phyloP scores from a whole-genome alignment of 495 filamentous ascomycete species.

The Penicillium dipodomyicola region DNA sequence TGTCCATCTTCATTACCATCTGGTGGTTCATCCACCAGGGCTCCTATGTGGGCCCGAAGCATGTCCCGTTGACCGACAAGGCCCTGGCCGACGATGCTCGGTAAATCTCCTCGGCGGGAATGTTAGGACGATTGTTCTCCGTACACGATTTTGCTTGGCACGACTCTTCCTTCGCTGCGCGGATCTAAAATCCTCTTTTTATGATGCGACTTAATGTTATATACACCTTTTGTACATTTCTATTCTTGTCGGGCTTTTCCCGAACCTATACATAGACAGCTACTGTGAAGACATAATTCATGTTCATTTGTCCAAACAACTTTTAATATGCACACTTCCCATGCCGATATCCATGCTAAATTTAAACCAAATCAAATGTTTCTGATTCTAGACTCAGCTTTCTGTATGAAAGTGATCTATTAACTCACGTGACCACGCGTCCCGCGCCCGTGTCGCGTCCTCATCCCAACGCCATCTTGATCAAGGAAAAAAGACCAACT shows the following conservation, averaged over 20 bases:
- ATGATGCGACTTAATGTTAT: constrained; percentile 18
- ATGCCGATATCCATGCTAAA: background rate
- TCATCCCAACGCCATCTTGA: constrained; percentile 3
- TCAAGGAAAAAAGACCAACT: constrained; percentile 2
- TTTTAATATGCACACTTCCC: background rate
- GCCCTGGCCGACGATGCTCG: constrained; percentile 26
- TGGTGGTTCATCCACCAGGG: constrained; percentile 43
- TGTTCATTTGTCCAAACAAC: background rate
- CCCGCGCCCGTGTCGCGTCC: constrained; percentile 15
- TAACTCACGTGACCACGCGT: constrained; percentile 25
- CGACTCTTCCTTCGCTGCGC: constrained; percentile 12
- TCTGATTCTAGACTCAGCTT: background rate
- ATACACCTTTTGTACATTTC: constrained; percentile 15
- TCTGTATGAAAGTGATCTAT: background rate
- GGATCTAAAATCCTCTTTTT: constrained; percentile 10
- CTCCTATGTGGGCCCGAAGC: constrained; percentile 39
- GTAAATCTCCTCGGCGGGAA: constrained; percentile 13
- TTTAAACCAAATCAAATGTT: background rate
- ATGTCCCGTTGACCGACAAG: constrained; percentile 40
- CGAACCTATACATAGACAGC: constrained; percentile 13
- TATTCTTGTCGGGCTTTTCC: constrained; percentile 13
- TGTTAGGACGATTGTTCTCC: constrained; percentile 7
- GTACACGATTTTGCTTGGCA: constrained; percentile 18
- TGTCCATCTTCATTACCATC: constrained; percentile 45
- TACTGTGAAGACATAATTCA: constrained; percentile 11